phyloP scores from a whole-genome alignment of 768 basidiomycete species.

The Boletus subcaerulescens region DNA sequence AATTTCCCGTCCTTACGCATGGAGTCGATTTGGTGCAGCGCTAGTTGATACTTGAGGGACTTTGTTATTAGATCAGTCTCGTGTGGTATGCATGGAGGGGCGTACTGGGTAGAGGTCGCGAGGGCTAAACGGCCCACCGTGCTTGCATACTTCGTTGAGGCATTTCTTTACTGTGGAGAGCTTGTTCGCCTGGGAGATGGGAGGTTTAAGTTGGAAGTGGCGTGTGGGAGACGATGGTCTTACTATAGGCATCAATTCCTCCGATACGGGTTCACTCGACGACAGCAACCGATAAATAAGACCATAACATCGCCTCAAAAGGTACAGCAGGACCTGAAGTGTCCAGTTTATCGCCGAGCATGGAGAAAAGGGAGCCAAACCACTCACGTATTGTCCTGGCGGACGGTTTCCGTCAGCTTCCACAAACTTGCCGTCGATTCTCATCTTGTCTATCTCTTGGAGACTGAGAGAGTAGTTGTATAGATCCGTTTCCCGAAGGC shows the following conservation, averaged over 20 bases:
- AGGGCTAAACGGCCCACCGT: slow-evolving; percentile 89
- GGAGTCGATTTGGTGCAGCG: slow-evolving; percentile 92
- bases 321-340: slow-evolving; percentile 81
- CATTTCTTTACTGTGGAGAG: slow-evolving; percentile 96
- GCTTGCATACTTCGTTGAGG: slow-evolving; percentile 92
- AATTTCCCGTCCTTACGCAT: slow-evolving; percentile 94
- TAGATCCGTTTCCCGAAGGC: slow-evolving; percentile 87
- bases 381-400: slow-evolving; percentile 88
- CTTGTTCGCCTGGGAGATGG: slow-evolving; percentile 78
- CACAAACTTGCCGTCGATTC: slow-evolving; percentile 95
- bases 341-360: not conserved
- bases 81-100: slow-evolving; percentile 11
- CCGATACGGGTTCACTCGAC: slow-evolving; percentile 94
- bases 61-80: slow-evolving; percentile 1
- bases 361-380: not conserved
- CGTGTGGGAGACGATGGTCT: slow-evolving; percentile 20
- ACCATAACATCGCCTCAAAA: slow-evolving; percentile 93
- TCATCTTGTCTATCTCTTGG: slow-evolving; percentile 96
- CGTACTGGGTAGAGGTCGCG: slow-evolving; percentile 91
- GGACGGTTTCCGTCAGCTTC: slow-evolving; percentile 91
- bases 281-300: slow-evolving; percentile 91
- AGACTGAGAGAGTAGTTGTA: slow-evolving; percentile 92
- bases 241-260: slow-evolving; percentile 96
- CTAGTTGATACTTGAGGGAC: slow-evolving; percentile 76
- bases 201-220: not conserved